A percentile compares a stretch with the other conserved stretches of the same genome.
Evolutionary conservation across 2,329 filamentous ascomycete species (phyloP).

Genomic region (Claviceps arundinis): DNA sequence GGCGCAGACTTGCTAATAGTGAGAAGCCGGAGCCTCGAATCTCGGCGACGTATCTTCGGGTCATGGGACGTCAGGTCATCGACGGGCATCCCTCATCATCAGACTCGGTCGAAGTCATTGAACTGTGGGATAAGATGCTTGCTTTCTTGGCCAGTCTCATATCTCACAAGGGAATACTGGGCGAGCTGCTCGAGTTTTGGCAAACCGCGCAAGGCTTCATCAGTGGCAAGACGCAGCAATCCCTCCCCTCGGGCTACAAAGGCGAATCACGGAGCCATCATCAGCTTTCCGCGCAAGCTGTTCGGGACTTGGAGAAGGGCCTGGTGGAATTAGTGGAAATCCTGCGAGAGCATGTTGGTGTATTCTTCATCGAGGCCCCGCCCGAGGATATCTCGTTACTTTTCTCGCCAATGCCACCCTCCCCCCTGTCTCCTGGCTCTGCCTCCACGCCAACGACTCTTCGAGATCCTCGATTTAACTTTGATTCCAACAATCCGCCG

Average conservation of each 20-base stretch:
- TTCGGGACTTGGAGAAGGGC: conserved; percentile 60
- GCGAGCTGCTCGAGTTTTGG: conserved; percentile 89
- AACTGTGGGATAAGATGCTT: conserved; percentile 85
- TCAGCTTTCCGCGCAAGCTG: conserved; percentile 57
- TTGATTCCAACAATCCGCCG: conserved; percentile 66
- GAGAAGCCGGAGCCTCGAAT: conserved; percentile 58
- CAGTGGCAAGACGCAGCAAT: conserved; percentile 67
- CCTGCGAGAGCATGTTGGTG: conserved; percentile 64
- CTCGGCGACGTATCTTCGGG: conserved; percentile 63
- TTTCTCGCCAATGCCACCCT: conserved; percentile 64
- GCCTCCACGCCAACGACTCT: conserved; percentile 41
- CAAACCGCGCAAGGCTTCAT: conserved; percentile 84
- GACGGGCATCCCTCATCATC: conserved; percentile 49
- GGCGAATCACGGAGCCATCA: conserved; percentile 74
- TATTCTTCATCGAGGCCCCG: conserved; percentile 78
- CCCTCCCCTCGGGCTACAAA: conserved; percentile 67
- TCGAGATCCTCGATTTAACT: conserved; percentile 62
- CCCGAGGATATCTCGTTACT: conserved; percentile 82
- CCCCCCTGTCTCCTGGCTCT: conserved; percentile 42
- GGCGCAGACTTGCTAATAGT: conserved; percentile 62
- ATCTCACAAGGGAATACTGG: conserved; percentile 66
- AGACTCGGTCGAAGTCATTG: conserved; percentile 70
- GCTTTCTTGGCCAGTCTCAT: conserved; percentile 62
- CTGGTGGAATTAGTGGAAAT: conserved; percentile 71
- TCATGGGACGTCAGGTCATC: conserved; percentile 53